phyloP scores from a whole-genome alignment of 495 filamentous ascomycete species.

The Talaromyces wortmannii region DNA sequence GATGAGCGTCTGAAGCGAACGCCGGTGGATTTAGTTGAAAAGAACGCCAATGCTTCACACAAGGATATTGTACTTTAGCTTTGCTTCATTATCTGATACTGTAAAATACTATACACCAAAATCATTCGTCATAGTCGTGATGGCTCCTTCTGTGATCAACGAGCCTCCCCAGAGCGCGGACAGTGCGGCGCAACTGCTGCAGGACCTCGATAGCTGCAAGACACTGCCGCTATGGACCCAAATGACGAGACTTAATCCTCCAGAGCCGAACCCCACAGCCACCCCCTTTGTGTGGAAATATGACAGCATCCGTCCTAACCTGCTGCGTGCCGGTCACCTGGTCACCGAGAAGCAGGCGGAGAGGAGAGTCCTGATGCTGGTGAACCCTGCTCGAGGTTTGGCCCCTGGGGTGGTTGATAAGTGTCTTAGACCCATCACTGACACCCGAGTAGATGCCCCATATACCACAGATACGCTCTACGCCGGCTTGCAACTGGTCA shows the following conservation, averaged over 20 bases:
- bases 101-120: too few relatives aligned
- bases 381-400: slow-evolving; percentile 36
- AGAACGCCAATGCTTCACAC: too few relatives aligned
- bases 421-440: neutral
- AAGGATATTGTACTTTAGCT: too few relatives aligned
- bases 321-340: slow-evolving; percentile 32
- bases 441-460: slow-evolving; percentile 23
- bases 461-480: slow-evolving; percentile 48
- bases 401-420: neutral
- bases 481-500: slow-evolving; percentile 42
- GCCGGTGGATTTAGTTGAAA: too few relatives aligned
- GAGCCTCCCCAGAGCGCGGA: slow-evolving; percentile 2
- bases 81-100: too few relatives aligned
- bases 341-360: slow-evolving; percentile 35
- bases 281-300: slow-evolving; percentile 35
- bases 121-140: too few relatives aligned
- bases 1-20: too few relatives aligned
- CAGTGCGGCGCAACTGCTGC: slow-evolving; percentile 15
- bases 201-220: slow-evolving; percentile 16
- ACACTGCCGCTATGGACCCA: slow-evolving; percentile 35
- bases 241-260: slow-evolving; percentile 36
- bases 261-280: slow-evolving; percentile 30
- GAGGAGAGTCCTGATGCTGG: slow-evolving; percentile 38
- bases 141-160: neutral
- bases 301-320: slow-evolving; percentile 26